These are phyloP conservation scores for Lactarius sanguifluus DNA, from an alignment of 768 basidiomycete species.

Conservation along the genomic window DNA sequence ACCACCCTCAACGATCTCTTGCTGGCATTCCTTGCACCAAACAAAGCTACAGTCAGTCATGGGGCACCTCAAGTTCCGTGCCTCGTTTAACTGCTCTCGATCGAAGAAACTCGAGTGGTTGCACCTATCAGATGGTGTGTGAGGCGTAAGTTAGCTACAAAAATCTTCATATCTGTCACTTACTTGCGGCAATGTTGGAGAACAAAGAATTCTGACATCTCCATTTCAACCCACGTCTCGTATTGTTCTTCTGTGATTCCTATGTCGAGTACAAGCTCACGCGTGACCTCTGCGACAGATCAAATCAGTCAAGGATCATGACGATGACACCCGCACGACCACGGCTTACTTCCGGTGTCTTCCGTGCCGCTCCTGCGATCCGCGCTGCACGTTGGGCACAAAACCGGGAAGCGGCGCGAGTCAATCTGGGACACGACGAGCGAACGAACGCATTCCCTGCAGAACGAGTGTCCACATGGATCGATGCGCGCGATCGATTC, in stretches of 20 bases:
- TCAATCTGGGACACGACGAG: slow-evolving; percentile 49
- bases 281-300: slow-evolving; percentile 13
- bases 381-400: slow-evolving; percentile 58
- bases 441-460: slow-evolving; percentile 50
- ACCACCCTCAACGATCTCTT: slow-evolving; percentile 30
- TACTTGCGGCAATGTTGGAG: slow-evolving; percentile 53
- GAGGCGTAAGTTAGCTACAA: neutral
- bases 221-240: slow-evolving; percentile 46
- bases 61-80: slow-evolving; percentile 34
- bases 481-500: slow-evolving; percentile 45
- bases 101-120: slow-evolving; percentile 32
- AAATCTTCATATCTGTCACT: slow-evolving; percentile 22
- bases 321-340: neutral
- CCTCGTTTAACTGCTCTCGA: slow-evolving; percentile 31
- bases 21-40: slow-evolving; percentile 39
- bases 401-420: slow-evolving; percentile 56
- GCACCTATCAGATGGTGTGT: slow-evolving; percentile 22
- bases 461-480: slow-evolving; percentile 52
- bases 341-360: slow-evolving; percentile 38
- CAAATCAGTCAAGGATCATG: neutral
- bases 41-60: slow-evolving; percentile 32
- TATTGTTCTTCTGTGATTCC: slow-evolving; percentile 46
- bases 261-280: slow-evolving; percentile 42
- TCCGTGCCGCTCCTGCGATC: slow-evolving; percentile 20
- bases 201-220: slow-evolving; percentile 46